These are phyloP conservation scores for Salicornia ramosissima DNA, from an alignment of 148 eudicot genomes.

Conservation along the genomic window DNA sequence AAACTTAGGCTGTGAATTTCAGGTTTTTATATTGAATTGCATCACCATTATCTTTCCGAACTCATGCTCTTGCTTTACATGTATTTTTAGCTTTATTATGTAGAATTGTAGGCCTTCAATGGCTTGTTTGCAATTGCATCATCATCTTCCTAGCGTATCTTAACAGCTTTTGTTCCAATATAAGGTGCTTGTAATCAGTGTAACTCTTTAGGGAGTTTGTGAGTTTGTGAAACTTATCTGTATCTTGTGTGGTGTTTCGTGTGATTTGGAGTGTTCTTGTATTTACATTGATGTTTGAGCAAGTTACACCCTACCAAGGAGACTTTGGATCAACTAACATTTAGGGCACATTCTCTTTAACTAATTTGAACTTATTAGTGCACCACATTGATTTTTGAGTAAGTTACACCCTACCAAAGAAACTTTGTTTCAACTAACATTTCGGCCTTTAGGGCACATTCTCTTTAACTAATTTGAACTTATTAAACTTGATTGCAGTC, in stretches of 20 bases:
- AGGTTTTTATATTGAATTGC: neutral
- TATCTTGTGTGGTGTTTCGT: neutral
- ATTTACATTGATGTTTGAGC: neutral
- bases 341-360: no score
- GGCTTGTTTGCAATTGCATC: neutral
- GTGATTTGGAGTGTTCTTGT: neutral
- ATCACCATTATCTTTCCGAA: neutral
- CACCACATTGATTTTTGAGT: no score
- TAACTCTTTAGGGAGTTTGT: neutral
- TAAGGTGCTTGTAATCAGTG: neutral
- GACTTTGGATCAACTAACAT: neutral
- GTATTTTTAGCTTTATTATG: no score
- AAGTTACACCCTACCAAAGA: no score
- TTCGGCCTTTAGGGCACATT: no score
- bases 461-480: no score
- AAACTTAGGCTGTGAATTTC: conserved; percentile 1
- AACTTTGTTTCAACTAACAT: no score
- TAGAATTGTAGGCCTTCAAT: no score
- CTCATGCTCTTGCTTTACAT: neutral
- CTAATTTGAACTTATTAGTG: no score
- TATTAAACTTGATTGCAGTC: no score
- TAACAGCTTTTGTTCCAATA: neutral
- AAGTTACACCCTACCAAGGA: neutral
- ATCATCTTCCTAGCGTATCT: no score
- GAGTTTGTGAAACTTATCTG: neutral